A percentile compares a stretch with the other conserved stretches of the same genome.
Conservation (phyloP, 116 monocot species). For the Trichopus zeylanicus region DNA sequence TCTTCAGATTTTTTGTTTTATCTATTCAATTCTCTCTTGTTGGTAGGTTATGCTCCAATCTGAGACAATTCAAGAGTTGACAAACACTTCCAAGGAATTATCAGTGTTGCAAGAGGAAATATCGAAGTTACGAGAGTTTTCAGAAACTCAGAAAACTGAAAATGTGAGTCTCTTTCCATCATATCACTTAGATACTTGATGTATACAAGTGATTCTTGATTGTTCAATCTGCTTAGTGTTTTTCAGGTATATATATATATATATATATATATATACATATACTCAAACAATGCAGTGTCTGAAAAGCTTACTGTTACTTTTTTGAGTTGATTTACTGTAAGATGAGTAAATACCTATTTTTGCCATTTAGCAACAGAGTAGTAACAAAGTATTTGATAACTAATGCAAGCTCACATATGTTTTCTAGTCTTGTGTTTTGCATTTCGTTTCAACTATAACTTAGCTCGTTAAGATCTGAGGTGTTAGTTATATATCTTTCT, state of each 20-base stretch:
- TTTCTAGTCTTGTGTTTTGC: no score
- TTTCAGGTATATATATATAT: no score
- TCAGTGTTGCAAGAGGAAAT: constrained; percentile 56
- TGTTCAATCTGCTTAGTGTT: no score
- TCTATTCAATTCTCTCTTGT: background rate
- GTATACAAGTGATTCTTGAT: background rate
- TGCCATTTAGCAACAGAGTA: no score
- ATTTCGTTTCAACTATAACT: background rate
- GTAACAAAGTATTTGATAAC: no score
- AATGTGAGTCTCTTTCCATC: constrained; percentile 33
- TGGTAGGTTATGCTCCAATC: constrained; percentile 77
- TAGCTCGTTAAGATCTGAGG: background rate
- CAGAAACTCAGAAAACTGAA: constrained; percentile 56
- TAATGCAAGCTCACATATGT: no score
- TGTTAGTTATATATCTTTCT: background rate
- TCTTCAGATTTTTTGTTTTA: constrained; percentile 3
- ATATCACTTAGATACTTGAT: background rate
- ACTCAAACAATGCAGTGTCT: no score
- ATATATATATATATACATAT: no score
- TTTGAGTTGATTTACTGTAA: no score
- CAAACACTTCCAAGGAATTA: constrained; percentile 65
- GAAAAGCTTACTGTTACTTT: no score
- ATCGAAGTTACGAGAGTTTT: constrained; percentile 34
- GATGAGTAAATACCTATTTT: no score
- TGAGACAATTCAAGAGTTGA: constrained; percentile 91